Conservation (phyloP, 768 basidiomycete genomes). For the Suillus clintonianus region DNA sequence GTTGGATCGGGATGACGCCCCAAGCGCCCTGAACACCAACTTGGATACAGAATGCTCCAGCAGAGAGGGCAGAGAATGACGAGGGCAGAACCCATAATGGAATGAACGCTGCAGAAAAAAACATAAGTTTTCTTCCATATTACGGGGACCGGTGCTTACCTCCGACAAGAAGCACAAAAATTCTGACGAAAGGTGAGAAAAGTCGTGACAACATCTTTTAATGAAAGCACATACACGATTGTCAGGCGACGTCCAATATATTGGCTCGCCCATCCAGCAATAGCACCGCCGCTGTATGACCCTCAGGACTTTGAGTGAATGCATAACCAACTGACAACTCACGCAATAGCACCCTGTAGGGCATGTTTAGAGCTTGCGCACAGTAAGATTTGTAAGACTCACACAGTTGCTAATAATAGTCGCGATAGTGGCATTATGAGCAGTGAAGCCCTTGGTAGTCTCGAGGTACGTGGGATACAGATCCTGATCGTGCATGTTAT, state of each 20-base stretch:
- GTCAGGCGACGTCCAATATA: constrained; percentile 83
- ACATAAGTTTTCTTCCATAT: not conserved
- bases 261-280: constrained; percentile 75
- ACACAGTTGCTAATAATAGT: constrained; percentile 83
- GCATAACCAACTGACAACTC: constrained; percentile 22
- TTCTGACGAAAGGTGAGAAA: constrained; percentile 28
- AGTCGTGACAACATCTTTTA: not conserved
- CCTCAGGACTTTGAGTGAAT: constrained; percentile 1
- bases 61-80: constrained; percentile 66
- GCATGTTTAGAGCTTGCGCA: not conserved
- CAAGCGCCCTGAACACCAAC: constrained; percentile 90
- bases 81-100: constrained; percentile 84
- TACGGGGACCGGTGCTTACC: constrained; percentile 19
- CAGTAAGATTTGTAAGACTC: constrained; percentile 19
- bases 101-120: constrained; percentile 49
- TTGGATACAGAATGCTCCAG: constrained; percentile 86
- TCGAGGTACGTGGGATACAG: constrained; percentile 81
- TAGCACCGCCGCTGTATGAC: constrained; percentile 54
- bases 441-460: constrained; percentile 58
- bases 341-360: constrained; percentile 46
- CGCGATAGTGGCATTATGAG: constrained; percentile 63
- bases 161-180: constrained; percentile 58
- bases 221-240: constrained; percentile 45
- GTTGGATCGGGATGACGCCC: constrained; percentile 82
- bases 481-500: constrained; percentile 44